These are phyloP conservation scores for Cyberlindnera meyerae DNA, from an alignment of 805 yeast genomes.

Conservation along the genomic window DNA sequence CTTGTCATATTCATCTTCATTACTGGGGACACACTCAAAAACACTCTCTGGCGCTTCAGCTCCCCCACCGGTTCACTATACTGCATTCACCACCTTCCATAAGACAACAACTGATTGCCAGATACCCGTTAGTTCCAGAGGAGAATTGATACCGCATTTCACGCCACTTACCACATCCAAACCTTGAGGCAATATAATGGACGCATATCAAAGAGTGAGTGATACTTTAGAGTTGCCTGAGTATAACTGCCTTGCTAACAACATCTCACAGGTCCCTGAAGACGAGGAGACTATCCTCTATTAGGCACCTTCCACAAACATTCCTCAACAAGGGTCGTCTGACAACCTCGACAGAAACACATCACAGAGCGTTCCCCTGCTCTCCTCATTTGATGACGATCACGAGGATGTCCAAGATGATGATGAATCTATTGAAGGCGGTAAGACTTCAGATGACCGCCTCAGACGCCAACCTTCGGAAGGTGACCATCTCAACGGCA, in stretches of 20 bases:
- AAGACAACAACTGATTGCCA: too few species aligned
- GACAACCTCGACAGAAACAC: constrained; percentile 1
- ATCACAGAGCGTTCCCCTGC: constrained; percentile 5
- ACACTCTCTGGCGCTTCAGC: too few species aligned
- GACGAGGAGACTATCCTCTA: constrained; percentile 9
- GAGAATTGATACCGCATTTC: too few species aligned
- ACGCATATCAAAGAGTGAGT: constrained; percentile 3
- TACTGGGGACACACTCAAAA: too few species aligned
- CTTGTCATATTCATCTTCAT: too few species aligned
- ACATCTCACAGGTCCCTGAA: not conserved
- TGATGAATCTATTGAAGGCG: constrained; percentile 1
- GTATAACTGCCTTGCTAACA: not conserved
- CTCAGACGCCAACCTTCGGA: constrained; percentile 4
- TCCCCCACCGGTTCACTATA: too few species aligned
- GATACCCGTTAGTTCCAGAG: too few species aligned
- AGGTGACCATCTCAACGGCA: constrained; percentile 6
- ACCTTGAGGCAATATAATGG: not conserved
- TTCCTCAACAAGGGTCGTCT: constrained; percentile 5
- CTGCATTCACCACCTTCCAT: too few species aligned
- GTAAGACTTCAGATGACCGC: constrained; percentile 11
- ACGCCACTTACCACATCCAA: too few species aligned
- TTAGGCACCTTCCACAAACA: constrained; percentile 2
- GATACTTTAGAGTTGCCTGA: not conserved
- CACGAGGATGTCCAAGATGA: constrained; percentile 7
- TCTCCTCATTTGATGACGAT: constrained; percentile 12